phyloP scores from a whole-genome alignment of 1,284 basidiomycete species.

The Mycena sp. region DNA sequence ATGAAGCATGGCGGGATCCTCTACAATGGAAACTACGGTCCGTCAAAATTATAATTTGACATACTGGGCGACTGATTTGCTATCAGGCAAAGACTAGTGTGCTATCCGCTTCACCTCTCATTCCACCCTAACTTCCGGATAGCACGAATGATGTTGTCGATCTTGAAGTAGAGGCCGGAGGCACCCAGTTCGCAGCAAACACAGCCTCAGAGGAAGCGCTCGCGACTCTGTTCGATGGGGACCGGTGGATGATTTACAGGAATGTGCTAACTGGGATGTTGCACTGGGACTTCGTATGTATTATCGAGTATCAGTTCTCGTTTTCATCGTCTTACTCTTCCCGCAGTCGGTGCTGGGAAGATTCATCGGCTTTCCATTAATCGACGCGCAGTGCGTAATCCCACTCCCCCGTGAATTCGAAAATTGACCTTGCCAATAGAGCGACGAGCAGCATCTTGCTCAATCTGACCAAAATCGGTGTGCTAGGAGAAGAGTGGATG shows the following conservation, averaged over 20 bases:
- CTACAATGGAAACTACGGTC: constrained; percentile 60
- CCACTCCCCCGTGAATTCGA: no score
- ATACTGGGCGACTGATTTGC: neutral
- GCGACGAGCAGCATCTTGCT: constrained; percentile 67
- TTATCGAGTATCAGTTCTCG: neutral
- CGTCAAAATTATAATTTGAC: neutral
- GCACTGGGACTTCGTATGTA: constrained; percentile 74
- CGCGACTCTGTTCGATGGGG: constrained; percentile 58
- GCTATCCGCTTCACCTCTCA: constrained; percentile 31
- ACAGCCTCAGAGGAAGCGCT: constrained; percentile 54
- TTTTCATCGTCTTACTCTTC: neutral
- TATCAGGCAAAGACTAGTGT: constrained; percentile 61
- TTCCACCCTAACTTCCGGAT: neutral
- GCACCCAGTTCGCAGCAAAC: constrained; percentile 61
- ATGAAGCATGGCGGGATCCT: constrained; percentile 65
- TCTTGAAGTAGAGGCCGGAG: constrained; percentile 61
- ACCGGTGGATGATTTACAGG: constrained; percentile 73
- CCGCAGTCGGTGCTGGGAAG: constrained; percentile 66
- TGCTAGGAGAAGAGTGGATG: constrained; percentile 59
- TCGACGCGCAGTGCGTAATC: constrained; percentile 61
- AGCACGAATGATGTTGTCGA: constrained; percentile 63
- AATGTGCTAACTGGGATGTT: constrained; percentile 63
- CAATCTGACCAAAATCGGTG: constrained; percentile 60
- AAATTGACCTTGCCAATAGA: constrained; percentile 41
- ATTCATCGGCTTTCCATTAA: constrained; percentile 70